Evolutionary conservation across 2,329 filamentous ascomycete species (phyloP).

Genomic region (Cladosporium velox): DNA sequence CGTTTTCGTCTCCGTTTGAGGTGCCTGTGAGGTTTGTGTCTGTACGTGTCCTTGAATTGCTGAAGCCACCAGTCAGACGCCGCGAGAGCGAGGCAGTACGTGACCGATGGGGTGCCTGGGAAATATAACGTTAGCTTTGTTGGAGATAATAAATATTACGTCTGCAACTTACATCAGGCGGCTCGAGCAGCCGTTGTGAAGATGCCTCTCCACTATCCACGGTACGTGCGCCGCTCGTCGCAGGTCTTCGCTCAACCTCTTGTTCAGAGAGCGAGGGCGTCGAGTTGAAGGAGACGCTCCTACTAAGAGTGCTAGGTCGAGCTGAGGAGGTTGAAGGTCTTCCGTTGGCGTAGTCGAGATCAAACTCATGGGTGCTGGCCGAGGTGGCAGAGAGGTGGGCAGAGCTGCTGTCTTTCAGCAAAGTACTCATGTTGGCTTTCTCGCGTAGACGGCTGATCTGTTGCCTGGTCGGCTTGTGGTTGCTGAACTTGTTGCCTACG

Average conservation of each 20-base stretch:
- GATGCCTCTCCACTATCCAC: not conserved
- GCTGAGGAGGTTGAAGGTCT: constrained; percentile 34
- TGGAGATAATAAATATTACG: not conserved
- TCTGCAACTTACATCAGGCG: constrained; percentile 5
- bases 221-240: constrained; percentile 13
- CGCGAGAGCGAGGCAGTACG: constrained; percentile 32
- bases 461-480: constrained; percentile 77
- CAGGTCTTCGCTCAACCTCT: constrained; percentile 13
- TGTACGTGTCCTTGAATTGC: constrained; percentile 31
- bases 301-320: constrained; percentile 32
- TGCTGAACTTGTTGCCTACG: constrained; percentile 94
- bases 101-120: constrained; percentile 3
- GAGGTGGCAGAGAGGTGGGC: constrained; percentile 27
- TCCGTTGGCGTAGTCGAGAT: constrained; percentile 27
- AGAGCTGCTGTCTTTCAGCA: constrained; percentile 45
- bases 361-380: constrained; percentile 31
- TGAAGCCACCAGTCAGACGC: constrained; percentile 36
- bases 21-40: constrained; percentile 8
- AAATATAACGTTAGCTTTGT: not conserved
- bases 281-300: constrained; percentile 31
- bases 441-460: constrained; percentile 80
- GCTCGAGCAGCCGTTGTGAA: constrained; percentile 2
- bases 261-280: constrained; percentile 23
- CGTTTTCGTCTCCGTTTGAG: constrained; percentile 25
- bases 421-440: constrained; percentile 74